A percentile compares a stretch with the other conserved stretches of the same genome.
These are phyloP conservation scores for Dictyostelium firmibasis DNA, from an alignment of 78 protist genomes.

Conservation along the genomic window DNA sequence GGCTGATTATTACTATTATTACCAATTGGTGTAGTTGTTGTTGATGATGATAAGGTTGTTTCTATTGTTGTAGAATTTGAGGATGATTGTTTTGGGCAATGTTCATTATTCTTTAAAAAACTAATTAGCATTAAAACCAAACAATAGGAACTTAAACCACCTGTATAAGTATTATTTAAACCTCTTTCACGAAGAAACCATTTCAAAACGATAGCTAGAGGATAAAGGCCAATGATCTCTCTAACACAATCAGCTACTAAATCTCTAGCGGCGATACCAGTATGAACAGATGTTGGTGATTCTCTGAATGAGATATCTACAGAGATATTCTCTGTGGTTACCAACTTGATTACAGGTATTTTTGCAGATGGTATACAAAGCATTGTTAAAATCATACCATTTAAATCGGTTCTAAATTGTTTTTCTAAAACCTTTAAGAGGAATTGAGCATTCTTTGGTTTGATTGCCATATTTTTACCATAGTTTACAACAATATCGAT, in stretches of 20 bases:
- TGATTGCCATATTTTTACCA: slow-evolving; percentile 54
- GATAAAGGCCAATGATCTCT: slow-evolving; percentile 56
- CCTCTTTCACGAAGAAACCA: slow-evolving; percentile 77
- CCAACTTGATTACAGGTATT: slow-evolving; percentile 73
- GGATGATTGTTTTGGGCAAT: slow-evolving; percentile 40
- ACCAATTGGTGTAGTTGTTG: not conserved
- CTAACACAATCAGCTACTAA: slow-evolving; percentile 49
- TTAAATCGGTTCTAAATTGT: slow-evolving; percentile 55
- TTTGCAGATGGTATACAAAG: slow-evolving; percentile 64
- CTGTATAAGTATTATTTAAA: slow-evolving; percentile 67
- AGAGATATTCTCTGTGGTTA: slow-evolving; percentile 57
- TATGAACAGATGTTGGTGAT: slow-evolving; percentile 57
- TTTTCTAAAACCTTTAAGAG: slow-evolving; percentile 64
- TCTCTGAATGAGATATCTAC: slow-evolving; percentile 69
- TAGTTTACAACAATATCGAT: slow-evolving; percentile 72
- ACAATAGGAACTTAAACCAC: slow-evolving; percentile 72
- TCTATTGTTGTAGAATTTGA: not conserved
- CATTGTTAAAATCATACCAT: slow-evolving; percentile 43
- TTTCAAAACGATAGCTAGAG: slow-evolving; percentile 70
- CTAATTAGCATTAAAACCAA: slow-evolving; percentile 68
- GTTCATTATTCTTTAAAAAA: slow-evolving; percentile 77
- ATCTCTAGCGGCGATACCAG: slow-evolving; percentile 74
- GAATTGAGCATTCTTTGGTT: slow-evolving; percentile 76
- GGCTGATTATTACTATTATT: slow-evolving; percentile 26
- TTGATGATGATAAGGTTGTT: not conserved